phyloP scores from a whole-genome alignment of 1,139 yeast genomes.

The Blastobotrys proliferans region DNA sequence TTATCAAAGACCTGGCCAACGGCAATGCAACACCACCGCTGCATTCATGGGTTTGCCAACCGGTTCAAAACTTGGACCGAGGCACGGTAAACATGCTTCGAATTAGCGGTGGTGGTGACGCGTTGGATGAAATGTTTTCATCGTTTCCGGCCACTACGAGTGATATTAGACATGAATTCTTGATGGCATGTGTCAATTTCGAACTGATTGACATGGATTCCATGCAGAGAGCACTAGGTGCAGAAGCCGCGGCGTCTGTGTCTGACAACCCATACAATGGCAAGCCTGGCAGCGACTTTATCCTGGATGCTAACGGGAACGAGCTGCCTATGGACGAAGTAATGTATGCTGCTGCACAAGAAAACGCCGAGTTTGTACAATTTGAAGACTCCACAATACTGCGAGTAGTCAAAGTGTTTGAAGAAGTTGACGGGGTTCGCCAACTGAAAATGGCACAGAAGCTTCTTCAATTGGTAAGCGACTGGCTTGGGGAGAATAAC shows the following conservation, averaged over 20 bases:
- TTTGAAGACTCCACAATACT: conserved; percentile 25
- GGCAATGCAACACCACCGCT: conserved; percentile 8
- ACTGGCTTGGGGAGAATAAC: conserved; percentile 28
- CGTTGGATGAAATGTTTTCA: conserved; percentile 44
- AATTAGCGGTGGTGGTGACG: conserved; percentile 31
- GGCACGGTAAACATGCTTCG: conserved; percentile 27
- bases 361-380: conserved; percentile 27
- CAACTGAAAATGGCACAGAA: conserved; percentile 27
- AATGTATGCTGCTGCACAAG: conserved; percentile 21
- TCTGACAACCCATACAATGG: conserved; percentile 8
- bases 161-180: conserved; percentile 54
- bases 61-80: conserved; percentile 26
- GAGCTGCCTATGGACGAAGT: conserved; percentile 21
- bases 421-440: conserved; percentile 28
- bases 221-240: conserved; percentile 46
- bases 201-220: conserved; percentile 41
- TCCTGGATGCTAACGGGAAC: conserved; percentile 4
- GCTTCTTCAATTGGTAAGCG: conserved; percentile 20
- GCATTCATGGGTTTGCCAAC: conserved; percentile 26
- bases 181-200: conserved; percentile 49
- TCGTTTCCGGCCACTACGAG: conserved; percentile 44
- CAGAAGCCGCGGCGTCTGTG: conserved; percentile 29
- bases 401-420: conserved; percentile 24
- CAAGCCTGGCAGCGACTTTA: conserved; percentile 11
- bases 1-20: conserved; percentile 21